A percentile compares a stretch with the other conserved stretches of the same genome.
Conservation (phyloP, 2,329 filamentous ascomycete species). For the Aspergillus uvarum region DNA sequence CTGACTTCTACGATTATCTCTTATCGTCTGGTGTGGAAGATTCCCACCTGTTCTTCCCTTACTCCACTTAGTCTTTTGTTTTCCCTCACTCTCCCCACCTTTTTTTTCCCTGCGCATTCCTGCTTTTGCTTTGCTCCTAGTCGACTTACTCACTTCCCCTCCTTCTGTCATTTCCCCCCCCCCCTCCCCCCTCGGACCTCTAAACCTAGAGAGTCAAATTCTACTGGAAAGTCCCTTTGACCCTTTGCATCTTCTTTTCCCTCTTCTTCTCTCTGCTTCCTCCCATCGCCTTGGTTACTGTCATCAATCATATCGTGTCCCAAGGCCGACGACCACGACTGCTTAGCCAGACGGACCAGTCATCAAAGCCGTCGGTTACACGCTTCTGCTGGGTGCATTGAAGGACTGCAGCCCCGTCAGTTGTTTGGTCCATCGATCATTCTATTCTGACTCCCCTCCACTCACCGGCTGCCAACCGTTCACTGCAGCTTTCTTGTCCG, state of each 20-base stretch:
- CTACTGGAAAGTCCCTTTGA: not conserved
- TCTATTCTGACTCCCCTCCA: constrained; percentile 19
- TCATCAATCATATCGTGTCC: not conserved
- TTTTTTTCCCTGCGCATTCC: not conserved
- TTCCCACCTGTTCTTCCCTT: not conserved
- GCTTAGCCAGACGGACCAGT: constrained; percentile 2
- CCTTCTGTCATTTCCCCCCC: constrained; percentile 1
- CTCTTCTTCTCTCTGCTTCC: not conserved
- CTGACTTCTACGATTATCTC: not conserved
- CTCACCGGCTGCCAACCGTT: constrained; percentile 22
- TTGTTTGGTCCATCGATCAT: constrained; percentile 2
- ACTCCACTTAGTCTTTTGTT: constrained; percentile 10
- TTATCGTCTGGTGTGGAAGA: constrained; percentile 1
- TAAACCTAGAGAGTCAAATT: not conserved
- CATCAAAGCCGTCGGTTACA: constrained; percentile 17
- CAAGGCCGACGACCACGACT: not conserved
- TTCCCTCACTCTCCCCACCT: constrained; percentile 8
- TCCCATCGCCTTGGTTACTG: not conserved
- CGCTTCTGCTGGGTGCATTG: constrained; percentile 12
- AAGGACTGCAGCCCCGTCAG: constrained; percentile 17
- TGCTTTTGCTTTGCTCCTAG: not conserved
- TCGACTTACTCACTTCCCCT: not conserved
- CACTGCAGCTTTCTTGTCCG: constrained; percentile 16
- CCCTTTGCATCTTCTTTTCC: not conserved
- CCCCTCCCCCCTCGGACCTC: not conserved